These are phyloP conservation scores for Umbilicus rupestris DNA, from an alignment of 164 flowering plant species.

Conservation along the genomic window DNA sequence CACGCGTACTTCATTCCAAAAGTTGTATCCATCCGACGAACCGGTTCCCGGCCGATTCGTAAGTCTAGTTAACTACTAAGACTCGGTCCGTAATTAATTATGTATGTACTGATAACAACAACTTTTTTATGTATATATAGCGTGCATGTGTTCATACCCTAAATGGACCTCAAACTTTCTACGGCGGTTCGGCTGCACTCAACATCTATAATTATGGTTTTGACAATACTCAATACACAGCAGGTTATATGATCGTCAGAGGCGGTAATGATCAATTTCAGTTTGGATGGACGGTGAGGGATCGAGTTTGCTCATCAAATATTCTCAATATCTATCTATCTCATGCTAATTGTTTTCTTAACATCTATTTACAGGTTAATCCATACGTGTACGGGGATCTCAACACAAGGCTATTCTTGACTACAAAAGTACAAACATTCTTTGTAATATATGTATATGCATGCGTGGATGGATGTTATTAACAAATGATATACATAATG, in stretches of 20 bases:
- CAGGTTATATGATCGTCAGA: neutral
- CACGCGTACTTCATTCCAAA: neutral
- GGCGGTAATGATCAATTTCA: constrained; percentile 1
- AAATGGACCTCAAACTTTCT: neutral
- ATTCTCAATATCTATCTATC: neutral
- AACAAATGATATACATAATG: neutral
- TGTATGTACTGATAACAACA: neutral
- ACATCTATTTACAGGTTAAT: neutral
- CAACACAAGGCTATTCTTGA: neutral
- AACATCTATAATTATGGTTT: neutral
- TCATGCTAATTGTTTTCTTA: neutral
- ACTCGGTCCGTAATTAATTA: neutral
- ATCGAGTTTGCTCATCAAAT: too few species aligned
- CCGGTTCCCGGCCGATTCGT: neutral
- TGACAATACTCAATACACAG: neutral
- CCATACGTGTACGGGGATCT: neutral
- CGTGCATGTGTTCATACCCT: constrained; percentile 2
- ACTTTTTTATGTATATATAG: neutral
- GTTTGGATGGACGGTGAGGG: constrained; percentile 11
- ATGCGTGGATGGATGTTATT: neutral
- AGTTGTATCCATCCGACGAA: neutral
- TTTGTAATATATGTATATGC: neutral
- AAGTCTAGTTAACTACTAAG: neutral
- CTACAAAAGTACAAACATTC: neutral
- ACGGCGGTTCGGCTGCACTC: neutral